These are phyloP conservation scores for Hemerocallis citrina DNA, from an alignment of 106 monocot species.

Conservation along the genomic window DNA sequence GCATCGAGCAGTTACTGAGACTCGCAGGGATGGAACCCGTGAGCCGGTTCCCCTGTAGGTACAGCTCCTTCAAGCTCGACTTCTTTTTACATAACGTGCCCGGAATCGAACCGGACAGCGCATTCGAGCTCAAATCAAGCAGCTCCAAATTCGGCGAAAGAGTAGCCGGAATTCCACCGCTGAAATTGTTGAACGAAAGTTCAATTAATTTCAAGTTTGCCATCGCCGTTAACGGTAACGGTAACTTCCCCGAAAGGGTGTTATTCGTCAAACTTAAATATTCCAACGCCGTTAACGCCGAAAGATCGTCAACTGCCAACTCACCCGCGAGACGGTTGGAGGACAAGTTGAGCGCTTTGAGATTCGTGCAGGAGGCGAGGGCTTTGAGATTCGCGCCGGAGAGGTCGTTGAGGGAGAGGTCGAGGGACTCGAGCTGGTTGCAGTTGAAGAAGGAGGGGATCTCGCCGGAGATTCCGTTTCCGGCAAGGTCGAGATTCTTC, in stretches of 20 bases:
- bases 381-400: constrained; percentile 21
- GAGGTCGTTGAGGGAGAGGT: constrained; percentile 42
- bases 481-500: constrained; percentile 17
- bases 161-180: constrained; percentile 22
- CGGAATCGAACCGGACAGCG: constrained; percentile 37
- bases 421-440: constrained; percentile 30
- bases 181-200: constrained; percentile 30
- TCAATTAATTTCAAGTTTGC: no score
- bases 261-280: constrained; percentile 49
- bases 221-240: no score
- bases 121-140: constrained; percentile 60
- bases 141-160: constrained; percentile 28
- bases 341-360: constrained; percentile 41
- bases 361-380: constrained; percentile 18
- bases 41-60: constrained; percentile 59
- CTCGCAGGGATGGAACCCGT: constrained; percentile 31
- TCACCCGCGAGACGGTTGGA: constrained; percentile 58
- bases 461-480: constrained; percentile 33
- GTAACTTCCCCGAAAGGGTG: constrained; percentile 60
- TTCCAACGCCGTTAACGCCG: constrained; percentile 24
- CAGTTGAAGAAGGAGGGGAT: constrained; percentile 30
- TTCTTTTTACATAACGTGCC: constrained; percentile 24
- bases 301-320: constrained; percentile 22
- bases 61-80: constrained; percentile 36
- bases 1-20: constrained; percentile 41